A percentile compares a stretch with the other conserved stretches of the same genome.
phyloP scores from a whole-genome alignment of 1,284 basidiomycete genomes.

The Paramarasmius palmivorus region DNA sequence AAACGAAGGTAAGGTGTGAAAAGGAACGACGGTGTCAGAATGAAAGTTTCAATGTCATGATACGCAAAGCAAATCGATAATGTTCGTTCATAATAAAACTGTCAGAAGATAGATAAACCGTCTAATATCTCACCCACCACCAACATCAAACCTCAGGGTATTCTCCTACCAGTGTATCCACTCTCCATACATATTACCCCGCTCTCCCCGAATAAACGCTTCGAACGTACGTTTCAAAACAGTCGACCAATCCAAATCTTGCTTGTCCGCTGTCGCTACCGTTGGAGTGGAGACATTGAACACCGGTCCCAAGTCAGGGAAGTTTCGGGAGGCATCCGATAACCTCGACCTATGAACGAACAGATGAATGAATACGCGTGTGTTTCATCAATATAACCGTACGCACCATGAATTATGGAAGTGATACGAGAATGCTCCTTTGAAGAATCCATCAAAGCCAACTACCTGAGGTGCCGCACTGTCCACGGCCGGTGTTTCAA shows the following conservation, averaged over 20 bases:
- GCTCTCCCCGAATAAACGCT: conserved; percentile 67
- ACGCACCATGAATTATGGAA: conserved; percentile 77
- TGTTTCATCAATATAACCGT: not conserved
- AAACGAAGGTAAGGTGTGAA: too few species aligned
- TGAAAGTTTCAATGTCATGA: too few species aligned
- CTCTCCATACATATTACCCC: conserved; percentile 78
- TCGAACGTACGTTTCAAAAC: conserved; percentile 80
- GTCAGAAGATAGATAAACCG: too few species aligned
- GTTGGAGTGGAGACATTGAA: conserved; percentile 45
- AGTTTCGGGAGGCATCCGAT: conserved; percentile 73
- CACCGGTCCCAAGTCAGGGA: conserved; percentile 67
- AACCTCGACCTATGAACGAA: conserved; percentile 62
- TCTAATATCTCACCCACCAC: too few species aligned
- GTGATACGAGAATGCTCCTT: conserved; percentile 80
- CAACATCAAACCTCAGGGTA: too few species aligned
- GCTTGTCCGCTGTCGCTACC: conserved; percentile 39
- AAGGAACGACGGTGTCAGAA: too few species aligned
- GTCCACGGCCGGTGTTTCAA: conserved; percentile 65
- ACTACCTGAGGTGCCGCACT: conserved; percentile 68
- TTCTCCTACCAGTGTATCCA: conserved; percentile 50
- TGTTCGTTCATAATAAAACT: too few species aligned
- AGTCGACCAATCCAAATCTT: conserved; percentile 73
- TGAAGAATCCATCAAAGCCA: conserved; percentile 79
- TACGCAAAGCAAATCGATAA: too few species aligned
- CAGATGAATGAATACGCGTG: not conserved